Evolutionary conservation across 1,284 basidiomycete genomes (phyloP).

Genomic region (Sutorius eximius): DNA sequence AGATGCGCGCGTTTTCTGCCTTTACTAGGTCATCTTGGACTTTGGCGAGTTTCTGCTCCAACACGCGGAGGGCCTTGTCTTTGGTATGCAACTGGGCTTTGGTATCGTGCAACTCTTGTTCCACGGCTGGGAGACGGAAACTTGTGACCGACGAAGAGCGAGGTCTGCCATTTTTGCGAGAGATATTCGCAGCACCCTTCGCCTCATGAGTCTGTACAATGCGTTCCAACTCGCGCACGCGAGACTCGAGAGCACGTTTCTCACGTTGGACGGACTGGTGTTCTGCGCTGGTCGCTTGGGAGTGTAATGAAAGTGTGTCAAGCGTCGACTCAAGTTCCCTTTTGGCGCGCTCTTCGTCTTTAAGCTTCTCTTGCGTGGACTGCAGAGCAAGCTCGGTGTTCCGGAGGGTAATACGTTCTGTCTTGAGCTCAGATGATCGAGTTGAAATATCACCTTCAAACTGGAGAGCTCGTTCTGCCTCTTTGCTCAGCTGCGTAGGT

Average conservation of each 20-base stretch:
- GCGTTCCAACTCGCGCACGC: constrained; percentile 55
- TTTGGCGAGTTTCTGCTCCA: constrained; percentile 48
- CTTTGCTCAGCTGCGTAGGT: constrained; percentile 50
- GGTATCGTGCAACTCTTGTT: constrained; percentile 53
- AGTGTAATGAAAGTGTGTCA: constrained; percentile 56
- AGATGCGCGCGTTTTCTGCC: constrained; percentile 60
- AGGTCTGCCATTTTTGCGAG: constrained; percentile 37
- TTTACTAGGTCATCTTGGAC: constrained; percentile 50
- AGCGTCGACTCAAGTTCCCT: constrained; percentile 59
- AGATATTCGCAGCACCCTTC: constrained; percentile 30
- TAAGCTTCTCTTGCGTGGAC: constrained; percentile 50
- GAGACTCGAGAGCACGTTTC: constrained; percentile 52
- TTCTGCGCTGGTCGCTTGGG: constrained; percentile 45
- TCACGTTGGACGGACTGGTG: constrained; percentile 53
- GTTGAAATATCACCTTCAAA: constrained; percentile 53
- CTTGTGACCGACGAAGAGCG: constrained; percentile 53
- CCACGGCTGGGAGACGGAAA: constrained; percentile 47
- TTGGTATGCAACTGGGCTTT: constrained; percentile 44
- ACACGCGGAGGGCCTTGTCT: constrained; percentile 42
- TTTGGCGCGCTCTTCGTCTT: constrained; percentile 47
- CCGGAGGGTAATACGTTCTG: constrained; percentile 52
- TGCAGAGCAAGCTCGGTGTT: constrained; percentile 54
- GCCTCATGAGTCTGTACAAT: constrained; percentile 41
- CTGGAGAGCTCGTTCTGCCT: constrained; percentile 54
- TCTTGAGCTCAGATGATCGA: constrained; percentile 53